Percentiles rank a stretch among this genome's conserved stretches.
These are phyloP conservation scores for Fusarium sarcochroum DNA, from an alignment of 2,329 filamentous ascomycete species.

Conservation along the genomic window DNA sequence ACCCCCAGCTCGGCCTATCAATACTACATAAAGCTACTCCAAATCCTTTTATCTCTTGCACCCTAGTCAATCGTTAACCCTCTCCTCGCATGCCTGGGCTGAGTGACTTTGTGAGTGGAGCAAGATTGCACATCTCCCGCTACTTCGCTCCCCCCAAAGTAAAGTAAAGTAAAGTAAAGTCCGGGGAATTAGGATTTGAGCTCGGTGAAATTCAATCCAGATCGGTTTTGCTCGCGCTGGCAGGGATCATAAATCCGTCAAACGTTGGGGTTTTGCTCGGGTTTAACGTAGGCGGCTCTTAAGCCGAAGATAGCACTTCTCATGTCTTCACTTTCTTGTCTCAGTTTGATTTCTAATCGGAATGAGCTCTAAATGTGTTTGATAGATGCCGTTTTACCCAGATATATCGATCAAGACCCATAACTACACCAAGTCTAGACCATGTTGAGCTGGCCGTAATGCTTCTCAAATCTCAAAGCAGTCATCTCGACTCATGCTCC, in stretches of 20 bases:
- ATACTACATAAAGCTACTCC: neutral
- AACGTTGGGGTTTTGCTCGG: constrained; percentile 1
- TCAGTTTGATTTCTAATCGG: neutral
- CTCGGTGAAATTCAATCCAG: neutral
- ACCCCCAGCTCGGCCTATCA: neutral
- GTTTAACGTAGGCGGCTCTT: constrained; percentile 3
- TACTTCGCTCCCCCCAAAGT: neutral
- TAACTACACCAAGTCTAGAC: neutral
- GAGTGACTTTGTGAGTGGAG: neutral
- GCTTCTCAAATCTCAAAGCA: too few species aligned
- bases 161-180: too few species aligned
- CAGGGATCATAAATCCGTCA: constrained; percentile 3
- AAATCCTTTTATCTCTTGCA: neutral
- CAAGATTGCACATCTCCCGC: constrained; percentile 2
- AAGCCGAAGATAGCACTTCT: neutral
- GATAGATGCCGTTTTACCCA: too few species aligned
- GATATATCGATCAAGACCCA: neutral
- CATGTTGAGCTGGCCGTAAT: too few species aligned
- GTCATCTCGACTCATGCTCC: neutral
- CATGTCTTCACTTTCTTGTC: neutral
- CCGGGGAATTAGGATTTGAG: neutral
- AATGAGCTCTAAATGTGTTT: too few species aligned
- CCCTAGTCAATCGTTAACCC: neutral
- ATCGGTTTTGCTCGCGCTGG: neutral
- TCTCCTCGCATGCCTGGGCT: neutral